Evolutionary conservation across 2,329 filamentous ascomycete species (phyloP), one percentile per base, ranked within the genome.

Genomic region (Diaporthe capsici): DNA sequence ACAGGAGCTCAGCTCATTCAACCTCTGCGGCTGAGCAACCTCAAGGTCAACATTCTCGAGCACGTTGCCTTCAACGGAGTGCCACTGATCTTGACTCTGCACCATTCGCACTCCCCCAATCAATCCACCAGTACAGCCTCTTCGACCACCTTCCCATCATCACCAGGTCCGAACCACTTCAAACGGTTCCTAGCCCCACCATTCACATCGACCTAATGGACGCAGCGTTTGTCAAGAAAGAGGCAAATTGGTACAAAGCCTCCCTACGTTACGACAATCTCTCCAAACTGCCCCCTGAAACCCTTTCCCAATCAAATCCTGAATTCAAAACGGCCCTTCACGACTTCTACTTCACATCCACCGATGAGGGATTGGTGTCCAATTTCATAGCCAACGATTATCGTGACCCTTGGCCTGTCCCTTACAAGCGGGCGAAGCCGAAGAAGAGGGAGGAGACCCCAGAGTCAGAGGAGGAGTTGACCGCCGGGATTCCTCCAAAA

Each of bases 211-310:
- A 57, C 31, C 31, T 34, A 13, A 61, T 70, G 42, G 42, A 61
- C 42, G 4, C 34, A 17, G 60, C 65, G 5, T 73, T 61, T 55
- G 53, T 34, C 17, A 68, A 70, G 37, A 73, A 76, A 57, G 74
- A 76, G 61, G 61, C 53, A 15, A 25, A 37, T 34, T 76, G 74
- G 74, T 34, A 61, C 61, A 65, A 57, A 47, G 60, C 47, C 49
- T 42, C 58, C 20, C 37, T 34, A 34, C 58, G 2, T 6, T 65
- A 65, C 71, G 71, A 73, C 71, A 65, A 34, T 15, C 39, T 73
- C 47, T 65, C 47, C 25, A 55, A n/a, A 20, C 25, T 73, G 8
- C 58, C 71, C 17, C 60, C 71, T 34, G 28, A 34, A 37, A 28
- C 47, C 25, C 65, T 70, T 55, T 37, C 65, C 49, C 8, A 70